phyloP scores from a whole-genome alignment of 305 asterid genomes.

The Ajuga reptans region DNA sequence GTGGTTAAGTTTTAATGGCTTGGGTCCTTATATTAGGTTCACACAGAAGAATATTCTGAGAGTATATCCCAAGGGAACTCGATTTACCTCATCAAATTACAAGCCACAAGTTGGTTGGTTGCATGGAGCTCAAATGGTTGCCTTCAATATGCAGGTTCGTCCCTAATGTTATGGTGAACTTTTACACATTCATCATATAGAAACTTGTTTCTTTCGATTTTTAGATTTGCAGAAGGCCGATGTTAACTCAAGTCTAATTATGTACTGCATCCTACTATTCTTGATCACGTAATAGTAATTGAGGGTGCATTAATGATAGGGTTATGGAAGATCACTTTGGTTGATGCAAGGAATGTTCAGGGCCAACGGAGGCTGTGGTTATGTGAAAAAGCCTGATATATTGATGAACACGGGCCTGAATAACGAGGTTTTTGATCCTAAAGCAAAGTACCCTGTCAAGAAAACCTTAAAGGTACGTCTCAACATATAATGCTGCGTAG shows the following conservation, averaged over 20 bases:
- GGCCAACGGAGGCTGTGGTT: slow-evolving; percentile 74
- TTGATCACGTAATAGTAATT: not conserved
- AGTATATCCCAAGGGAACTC: slow-evolving; percentile 75
- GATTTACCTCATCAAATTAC: slow-evolving; percentile 74
- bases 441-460: slow-evolving; percentile 42
- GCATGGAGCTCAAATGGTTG: slow-evolving; percentile 95
- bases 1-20: slow-evolving; percentile 15
- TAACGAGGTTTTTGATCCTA: slow-evolving; percentile 43
- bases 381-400: slow-evolving; percentile 65
- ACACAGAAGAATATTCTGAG: slow-evolving; percentile 72
- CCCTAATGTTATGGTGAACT: not conserved
- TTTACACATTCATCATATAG: not conserved
- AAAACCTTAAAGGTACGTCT: slow-evolving; percentile 47
- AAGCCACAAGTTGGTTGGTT: slow-evolving; percentile 84
- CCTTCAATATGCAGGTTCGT: slow-evolving; percentile 84
- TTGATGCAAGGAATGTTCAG: slow-evolving; percentile 81
- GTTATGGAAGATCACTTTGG: slow-evolving; percentile 76
- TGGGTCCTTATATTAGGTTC: slow-evolving; percentile 41
- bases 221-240: not conserved
- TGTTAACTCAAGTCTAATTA: not conserved
- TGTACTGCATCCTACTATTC: not conserved
- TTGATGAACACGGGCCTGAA: slow-evolving; percentile 41
- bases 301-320: slow-evolving; percentile 30
- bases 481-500: not conserved
- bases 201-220: not conserved